phyloP scores from a whole-genome alignment of 2,329 filamentous ascomycete species.

The Bipolaris bicolor region DNA sequence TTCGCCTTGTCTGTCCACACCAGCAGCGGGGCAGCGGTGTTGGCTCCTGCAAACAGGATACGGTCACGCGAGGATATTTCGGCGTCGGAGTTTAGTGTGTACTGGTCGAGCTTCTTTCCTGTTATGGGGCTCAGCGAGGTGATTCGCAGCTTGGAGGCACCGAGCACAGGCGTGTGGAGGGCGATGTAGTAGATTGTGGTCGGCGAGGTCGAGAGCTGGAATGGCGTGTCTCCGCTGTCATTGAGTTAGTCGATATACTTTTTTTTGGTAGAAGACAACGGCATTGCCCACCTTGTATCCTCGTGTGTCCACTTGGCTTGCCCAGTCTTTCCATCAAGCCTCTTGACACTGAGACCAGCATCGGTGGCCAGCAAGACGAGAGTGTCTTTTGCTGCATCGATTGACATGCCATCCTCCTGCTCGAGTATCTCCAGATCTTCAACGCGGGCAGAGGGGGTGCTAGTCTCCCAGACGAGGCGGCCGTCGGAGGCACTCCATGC shows the following conservation, averaged over 20 bases:
- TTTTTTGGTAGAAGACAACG: background rate
- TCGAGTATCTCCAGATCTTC: constrained; percentile 80
- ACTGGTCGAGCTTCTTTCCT: constrained; percentile 74
- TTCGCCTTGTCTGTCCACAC: constrained; percentile 73
- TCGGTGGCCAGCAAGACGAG: constrained; percentile 69
- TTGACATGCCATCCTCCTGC: constrained; percentile 63
- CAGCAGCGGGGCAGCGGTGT: constrained; percentile 75
- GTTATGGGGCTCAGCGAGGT: constrained; percentile 73
- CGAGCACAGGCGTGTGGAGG: constrained; percentile 68
- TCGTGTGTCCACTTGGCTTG: constrained; percentile 78
- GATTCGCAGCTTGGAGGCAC: constrained; percentile 77
- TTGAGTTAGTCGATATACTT: constrained; percentile 17
- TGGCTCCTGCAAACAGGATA: constrained; percentile 76
- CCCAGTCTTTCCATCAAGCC: constrained; percentile 75
- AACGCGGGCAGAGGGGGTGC: constrained; percentile 62
- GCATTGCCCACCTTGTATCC: constrained; percentile 59
- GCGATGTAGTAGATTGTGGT: constrained; percentile 77
- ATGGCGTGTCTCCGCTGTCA: constrained; percentile 68
- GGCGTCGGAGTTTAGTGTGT: constrained; percentile 73
- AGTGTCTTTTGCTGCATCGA: constrained; percentile 66
- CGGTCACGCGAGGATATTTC: constrained; percentile 70
- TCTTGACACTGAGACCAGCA: constrained; percentile 65
- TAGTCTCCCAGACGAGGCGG: constrained; percentile 74
- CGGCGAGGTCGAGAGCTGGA: constrained; percentile 74
- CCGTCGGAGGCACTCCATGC: constrained; percentile 87